Base-by-base conservation (phyloP, 1,139 yeast genomes). In the Saccharomycopsis hybrid region DNA sequence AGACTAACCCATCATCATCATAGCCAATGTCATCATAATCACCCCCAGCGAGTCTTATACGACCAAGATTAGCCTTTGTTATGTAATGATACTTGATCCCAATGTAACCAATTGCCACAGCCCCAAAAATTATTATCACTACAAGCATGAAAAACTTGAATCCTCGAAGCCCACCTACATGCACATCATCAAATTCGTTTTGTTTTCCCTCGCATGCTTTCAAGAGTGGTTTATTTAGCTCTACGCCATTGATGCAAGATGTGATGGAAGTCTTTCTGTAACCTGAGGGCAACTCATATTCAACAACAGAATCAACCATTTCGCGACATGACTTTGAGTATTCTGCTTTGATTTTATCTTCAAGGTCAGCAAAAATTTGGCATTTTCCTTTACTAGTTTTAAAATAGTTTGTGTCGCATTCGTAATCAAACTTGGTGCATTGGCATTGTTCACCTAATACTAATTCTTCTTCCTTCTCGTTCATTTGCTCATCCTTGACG, bases 171-270 rank as follows among this genome's bases (percentile, higher is more conserved):
- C 81, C 78, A 29, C 85, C 80, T 45, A 67, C 66, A 55, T 80
- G 74, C 50, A 71, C 67, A 48, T 74, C 65, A 47, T 75, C 71
- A 62, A 74, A 84, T 57, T 82, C 80, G 28, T 66, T 63, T 55
- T 78, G 76, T 57, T 78, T 80, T 1, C 94, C 94, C 1, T 94
- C 92, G 65, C 95, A 86, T n/a, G 88, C 73, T 54, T 73, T 74
- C 0, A 80, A 69, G 24, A 64, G 66, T 69, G 77, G 73, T 30
- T 73, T 69, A 58, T 82, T 92, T 50, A 80, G 73, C 50, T 67
- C 65, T 42, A 67, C 58, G 1, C 86, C 86, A 5, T 79, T 81
- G 41, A 65, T 69, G 61, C 87, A 82, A 0, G 83, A 77, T 39
- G 80, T 74, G 49, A 75, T 58, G 1, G 82, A 79, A 28, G 78